phyloP scores from a whole-genome alignment of 1,284 basidiomycete genomes.

The Meira nashicola region DNA sequence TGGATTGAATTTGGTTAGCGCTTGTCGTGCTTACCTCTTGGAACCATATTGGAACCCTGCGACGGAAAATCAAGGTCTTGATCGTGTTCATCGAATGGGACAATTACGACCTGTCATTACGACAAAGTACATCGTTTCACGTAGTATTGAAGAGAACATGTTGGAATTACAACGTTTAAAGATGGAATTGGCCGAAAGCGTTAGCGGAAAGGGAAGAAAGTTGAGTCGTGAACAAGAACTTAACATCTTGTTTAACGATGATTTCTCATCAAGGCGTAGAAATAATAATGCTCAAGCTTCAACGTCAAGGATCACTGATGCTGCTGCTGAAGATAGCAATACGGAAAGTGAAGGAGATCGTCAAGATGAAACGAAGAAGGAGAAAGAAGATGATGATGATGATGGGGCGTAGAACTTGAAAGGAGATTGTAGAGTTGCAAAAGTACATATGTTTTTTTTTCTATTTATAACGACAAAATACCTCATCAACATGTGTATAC shows the following conservation, averaged over 20 bases:
- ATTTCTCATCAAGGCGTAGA: too few relatives aligned
- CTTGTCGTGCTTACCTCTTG: slow-evolving; percentile 76
- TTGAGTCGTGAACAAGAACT: background rate
- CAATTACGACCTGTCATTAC: slow-evolving; percentile 44
- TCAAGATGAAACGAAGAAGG: too few relatives aligned
- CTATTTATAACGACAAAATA: too few relatives aligned
- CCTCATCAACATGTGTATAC: too few relatives aligned
- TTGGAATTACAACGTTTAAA: slow-evolving; percentile 45
- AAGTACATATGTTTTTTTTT: too few relatives aligned
- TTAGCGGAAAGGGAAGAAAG: slow-evolving; percentile 26
- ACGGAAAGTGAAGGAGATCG: too few relatives aligned
- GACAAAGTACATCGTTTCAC: slow-evolving; percentile 46
- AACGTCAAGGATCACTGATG: too few relatives aligned
- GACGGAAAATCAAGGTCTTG: slow-evolving; percentile 62
- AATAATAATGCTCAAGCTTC: too few relatives aligned
- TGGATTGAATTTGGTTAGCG: slow-evolving; percentile 66
- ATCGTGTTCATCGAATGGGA: slow-evolving; percentile 48
- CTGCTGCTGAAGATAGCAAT: too few relatives aligned
- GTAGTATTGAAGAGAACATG: slow-evolving; percentile 52
- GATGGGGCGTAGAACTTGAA: too few relatives aligned
- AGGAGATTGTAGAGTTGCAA: too few relatives aligned
- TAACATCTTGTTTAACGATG: slow-evolving; percentile 2
- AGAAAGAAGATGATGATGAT: too few relatives aligned
- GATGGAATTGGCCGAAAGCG: slow-evolving; percentile 46
- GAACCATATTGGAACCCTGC: slow-evolving; percentile 98